Conservation (phyloP, 139 green algal genomes). For the Gonium pectorale region DNA sequence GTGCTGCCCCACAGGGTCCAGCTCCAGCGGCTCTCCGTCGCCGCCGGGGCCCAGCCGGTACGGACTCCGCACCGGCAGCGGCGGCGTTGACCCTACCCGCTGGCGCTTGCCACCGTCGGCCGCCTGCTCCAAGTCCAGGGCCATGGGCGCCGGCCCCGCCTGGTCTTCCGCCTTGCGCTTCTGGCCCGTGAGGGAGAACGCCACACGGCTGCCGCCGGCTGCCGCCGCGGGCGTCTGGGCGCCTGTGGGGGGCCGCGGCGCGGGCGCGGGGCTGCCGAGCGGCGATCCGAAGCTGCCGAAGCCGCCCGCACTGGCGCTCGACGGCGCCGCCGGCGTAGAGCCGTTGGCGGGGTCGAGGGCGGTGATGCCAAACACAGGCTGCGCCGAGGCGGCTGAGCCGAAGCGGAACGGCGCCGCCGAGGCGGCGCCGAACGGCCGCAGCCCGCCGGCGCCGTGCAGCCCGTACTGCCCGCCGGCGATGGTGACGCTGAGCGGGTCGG, state of each 20-base stretch:
- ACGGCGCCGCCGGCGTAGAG: neutral
- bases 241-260: too few species aligned
- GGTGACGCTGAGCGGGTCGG: slow-evolving; percentile 34
- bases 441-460: neutral
- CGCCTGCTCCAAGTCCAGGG: neutral
- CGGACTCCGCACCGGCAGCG: neutral
- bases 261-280: neutral
- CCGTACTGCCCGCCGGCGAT: slow-evolving; percentile 48
- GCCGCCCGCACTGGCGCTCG: neutral
- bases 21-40: neutral
- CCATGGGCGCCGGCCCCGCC: neutral
- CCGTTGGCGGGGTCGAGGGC: slow-evolving; percentile 22
- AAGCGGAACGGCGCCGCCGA: slow-evolving; percentile 27
- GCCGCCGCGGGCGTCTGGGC: neutral
- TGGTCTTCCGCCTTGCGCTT: slow-evolving; percentile 35
- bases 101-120: neutral
- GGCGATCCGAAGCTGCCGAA: neutral
- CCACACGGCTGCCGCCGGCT: neutral
- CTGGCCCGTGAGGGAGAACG: neutral
- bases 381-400: neutral
- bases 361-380: slow-evolving; percentile 36
- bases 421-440: neutral
- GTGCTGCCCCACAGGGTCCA: slow-evolving; percentile 43
- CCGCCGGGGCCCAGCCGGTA: neutral
- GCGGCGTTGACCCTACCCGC: neutral